Percentiles rank a stretch among this genome's conserved stretches.
These are phyloP conservation scores for Falciphora oryzae DNA, from an alignment of 2,329 filamentous ascomycete genomes.

Conservation along the genomic window DNA sequence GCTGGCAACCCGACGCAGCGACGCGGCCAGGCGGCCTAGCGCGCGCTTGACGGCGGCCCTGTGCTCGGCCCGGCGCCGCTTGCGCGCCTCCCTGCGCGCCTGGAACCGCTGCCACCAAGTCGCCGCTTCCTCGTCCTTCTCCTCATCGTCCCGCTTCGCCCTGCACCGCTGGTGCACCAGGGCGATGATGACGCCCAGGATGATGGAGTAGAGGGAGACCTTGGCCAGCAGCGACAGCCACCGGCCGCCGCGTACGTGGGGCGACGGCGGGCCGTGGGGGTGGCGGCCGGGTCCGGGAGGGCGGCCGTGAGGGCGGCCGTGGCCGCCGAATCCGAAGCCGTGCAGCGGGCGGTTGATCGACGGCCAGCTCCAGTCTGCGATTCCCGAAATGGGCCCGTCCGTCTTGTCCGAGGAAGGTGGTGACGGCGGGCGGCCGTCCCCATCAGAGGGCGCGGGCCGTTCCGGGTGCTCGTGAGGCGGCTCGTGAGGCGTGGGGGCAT, in stretches of 20 bases:
- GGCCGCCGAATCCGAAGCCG: too few species aligned
- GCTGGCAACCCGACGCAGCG: slow-evolving; percentile 19
- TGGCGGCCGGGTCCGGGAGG: slow-evolving; percentile 5
- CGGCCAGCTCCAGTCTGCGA: not conserved
- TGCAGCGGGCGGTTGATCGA: too few species aligned
- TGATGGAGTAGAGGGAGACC: slow-evolving; percentile 15
- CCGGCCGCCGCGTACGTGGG: not conserved
- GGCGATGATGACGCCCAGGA: slow-evolving; percentile 22
- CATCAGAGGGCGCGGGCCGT: slow-evolving; percentile 1
- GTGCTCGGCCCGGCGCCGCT: slow-evolving; percentile 14
- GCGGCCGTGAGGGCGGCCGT: not conserved
- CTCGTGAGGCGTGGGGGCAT: slow-evolving; percentile 2
- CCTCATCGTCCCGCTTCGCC: not conserved
- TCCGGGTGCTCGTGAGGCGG: too few species aligned
- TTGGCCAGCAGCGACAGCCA: slow-evolving; percentile 6
- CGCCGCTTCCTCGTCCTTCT: too few species aligned
- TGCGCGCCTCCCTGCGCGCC: slow-evolving; percentile 21
- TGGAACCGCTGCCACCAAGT: slow-evolving; percentile 19
- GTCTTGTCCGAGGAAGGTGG: not conserved
- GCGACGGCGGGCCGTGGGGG: slow-evolving; percentile 10
- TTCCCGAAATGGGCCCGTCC: not conserved
- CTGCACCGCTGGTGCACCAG: slow-evolving; percentile 21
- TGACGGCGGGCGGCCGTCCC: slow-evolving; percentile 6
- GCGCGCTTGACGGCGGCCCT: slow-evolving; percentile 14
- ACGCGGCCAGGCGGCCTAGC: slow-evolving; percentile 26